A percentile compares a stretch with the other conserved stretches of the same genome.
phyloP scores from a whole-genome alignment of 148 eudicot species.

The Diospyros kaki region DNA sequence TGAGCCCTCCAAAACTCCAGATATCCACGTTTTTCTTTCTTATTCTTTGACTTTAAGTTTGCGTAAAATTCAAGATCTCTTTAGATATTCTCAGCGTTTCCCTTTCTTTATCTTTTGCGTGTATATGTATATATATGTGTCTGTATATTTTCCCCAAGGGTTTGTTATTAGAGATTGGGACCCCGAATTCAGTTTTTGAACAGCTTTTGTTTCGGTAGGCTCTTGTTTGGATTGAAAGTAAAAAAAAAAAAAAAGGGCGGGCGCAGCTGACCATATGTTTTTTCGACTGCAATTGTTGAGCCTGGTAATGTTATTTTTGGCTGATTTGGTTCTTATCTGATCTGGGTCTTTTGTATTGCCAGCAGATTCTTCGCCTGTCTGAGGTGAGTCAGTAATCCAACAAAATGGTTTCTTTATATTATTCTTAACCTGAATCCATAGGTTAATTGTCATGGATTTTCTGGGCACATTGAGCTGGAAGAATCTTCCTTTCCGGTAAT shows the following conservation, averaged over 20 bases:
- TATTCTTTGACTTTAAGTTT: conserved; percentile 28
- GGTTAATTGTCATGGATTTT: conserved; percentile 12
- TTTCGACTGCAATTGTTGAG: conserved; percentile 4
- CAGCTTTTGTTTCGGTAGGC: conserved; percentile 14
- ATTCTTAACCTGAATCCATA: conserved; percentile 14
- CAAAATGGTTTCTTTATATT: conserved; percentile 10
- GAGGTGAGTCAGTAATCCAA: conserved; percentile 26
- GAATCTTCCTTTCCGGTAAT: conserved; percentile 11
- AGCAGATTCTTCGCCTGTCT: conserved; percentile 24
- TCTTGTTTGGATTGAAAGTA: conserved; percentile 19
- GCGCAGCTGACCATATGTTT: conserved; percentile 10
- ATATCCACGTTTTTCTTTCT: conserved; percentile 5
- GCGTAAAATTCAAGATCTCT: neutral
- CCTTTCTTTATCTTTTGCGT: no score
- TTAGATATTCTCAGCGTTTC: neutral
- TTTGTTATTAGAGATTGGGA: neutral
- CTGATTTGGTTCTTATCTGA: conserved; percentile 14
- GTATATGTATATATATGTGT: no score
- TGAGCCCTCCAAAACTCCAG: conserved; percentile 1
- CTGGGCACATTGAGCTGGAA: conserved; percentile 23
- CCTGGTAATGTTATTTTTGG: conserved; percentile 15
- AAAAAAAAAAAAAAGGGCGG: conserved; percentile 1
- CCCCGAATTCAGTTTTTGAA: neutral
- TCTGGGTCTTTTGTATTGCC: conserved; percentile 15
- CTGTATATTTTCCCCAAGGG: neutral